A percentile compares a stretch with the other conserved stretches of the same genome.
Evolutionary conservation across 148 eudicot species (phyloP).

Genomic region (Cornus controversa): DNA sequence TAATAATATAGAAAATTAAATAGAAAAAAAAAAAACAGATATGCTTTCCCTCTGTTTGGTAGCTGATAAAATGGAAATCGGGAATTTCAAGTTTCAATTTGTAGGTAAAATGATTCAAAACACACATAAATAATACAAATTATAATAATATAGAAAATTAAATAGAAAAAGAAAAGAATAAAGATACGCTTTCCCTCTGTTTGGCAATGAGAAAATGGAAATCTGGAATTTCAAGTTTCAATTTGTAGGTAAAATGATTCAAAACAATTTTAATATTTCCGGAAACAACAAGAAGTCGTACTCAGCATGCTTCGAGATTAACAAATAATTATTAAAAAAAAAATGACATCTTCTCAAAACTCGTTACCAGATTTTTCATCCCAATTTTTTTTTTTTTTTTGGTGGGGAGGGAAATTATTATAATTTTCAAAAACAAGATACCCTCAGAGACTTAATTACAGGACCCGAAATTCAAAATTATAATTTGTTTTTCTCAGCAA

Average conservation of each 20-base stretch:
- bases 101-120: background rate
- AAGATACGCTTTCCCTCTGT: background rate
- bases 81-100: background rate
- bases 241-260: background rate
- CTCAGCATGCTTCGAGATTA: background rate
- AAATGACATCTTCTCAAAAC: background rate
- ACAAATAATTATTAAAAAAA: background rate
- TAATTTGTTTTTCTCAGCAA: background rate
- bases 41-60: background rate
- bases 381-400: too few relatives aligned
- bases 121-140: background rate
- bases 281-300: background rate
- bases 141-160: too few relatives aligned
- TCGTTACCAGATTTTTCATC: background rate
- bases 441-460: background rate
- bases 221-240: background rate
- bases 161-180: background rate
- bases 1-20: too few relatives aligned
- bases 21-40: background rate
- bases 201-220: background rate
- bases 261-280: background rate
- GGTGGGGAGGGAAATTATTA: background rate
- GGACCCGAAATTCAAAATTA: background rate
- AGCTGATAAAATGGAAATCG: background rate
- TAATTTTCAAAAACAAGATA: background rate